Conservation (phyloP, 768 basidiomycete species). For the Mycena maculata region DNA sequence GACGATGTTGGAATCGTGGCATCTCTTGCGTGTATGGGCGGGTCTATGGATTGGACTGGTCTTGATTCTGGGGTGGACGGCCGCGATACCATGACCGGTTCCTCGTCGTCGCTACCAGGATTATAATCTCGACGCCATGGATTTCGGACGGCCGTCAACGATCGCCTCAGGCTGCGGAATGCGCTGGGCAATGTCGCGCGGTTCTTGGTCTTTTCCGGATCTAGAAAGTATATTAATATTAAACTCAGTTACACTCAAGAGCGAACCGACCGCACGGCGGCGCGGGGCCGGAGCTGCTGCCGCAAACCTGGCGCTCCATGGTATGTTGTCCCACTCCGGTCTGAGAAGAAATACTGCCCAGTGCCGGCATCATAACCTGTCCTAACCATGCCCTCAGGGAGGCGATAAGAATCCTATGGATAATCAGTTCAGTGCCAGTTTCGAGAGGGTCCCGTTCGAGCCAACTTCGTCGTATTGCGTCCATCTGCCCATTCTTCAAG, state of each 20-base stretch:
- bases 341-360: constrained; percentile 58
- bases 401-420: constrained; percentile 62
- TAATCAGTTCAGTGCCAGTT: neutral
- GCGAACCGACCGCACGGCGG: neutral
- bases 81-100: constrained; percentile 25
- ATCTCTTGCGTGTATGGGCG: too few relatives aligned
- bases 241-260: neutral
- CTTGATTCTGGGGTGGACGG: constrained; percentile 13
- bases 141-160: constrained; percentile 23
- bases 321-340: constrained; percentile 55
- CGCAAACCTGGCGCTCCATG: constrained; percentile 56
- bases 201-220: neutral
- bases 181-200: constrained; percentile 15
- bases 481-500: constrained; percentile 31
- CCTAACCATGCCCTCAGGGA: constrained; percentile 63
- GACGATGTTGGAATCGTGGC: too few relatives aligned
- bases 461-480: constrained; percentile 35
- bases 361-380: constrained; percentile 65
- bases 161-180: constrained; percentile 22
- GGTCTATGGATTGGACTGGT: too few relatives aligned
- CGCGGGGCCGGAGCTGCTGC: neutral
- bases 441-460: neutral
- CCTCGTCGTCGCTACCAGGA: constrained; percentile 25
- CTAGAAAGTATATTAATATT: neutral
- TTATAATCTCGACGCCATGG: constrained; percentile 19